phyloP scores from a whole-genome alignment of 768 basidiomycete species.

The Boletus reticulatus region DNA sequence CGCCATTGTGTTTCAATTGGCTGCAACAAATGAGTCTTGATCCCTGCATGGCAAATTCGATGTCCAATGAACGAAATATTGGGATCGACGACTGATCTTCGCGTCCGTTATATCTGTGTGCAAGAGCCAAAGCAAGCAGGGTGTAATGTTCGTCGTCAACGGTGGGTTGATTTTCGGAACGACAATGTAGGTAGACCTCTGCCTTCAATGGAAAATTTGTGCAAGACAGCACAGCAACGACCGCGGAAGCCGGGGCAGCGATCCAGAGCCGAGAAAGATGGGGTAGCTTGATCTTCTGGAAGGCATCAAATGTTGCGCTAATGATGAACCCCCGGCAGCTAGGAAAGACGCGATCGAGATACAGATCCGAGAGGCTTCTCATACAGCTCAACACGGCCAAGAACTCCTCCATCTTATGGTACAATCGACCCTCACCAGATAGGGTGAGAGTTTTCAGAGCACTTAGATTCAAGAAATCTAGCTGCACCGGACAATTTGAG shows the following conservation, averaged over 20 bases:
- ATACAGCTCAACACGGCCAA: slow-evolving; percentile 31
- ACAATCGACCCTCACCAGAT: not conserved
- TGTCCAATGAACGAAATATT: not conserved
- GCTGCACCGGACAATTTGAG: no score
- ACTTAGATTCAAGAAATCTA: no score
- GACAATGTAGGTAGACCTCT: not conserved
- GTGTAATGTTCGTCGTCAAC: not conserved
- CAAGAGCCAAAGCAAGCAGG: not conserved
- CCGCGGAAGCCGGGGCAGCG: not conserved
- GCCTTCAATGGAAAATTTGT: not conserved
- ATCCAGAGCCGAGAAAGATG: slow-evolving; percentile 5
- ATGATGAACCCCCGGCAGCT: not conserved
- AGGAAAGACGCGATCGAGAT: slow-evolving; percentile 33
- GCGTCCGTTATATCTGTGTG: not conserved
- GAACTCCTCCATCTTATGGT: slow-evolving; percentile 31
- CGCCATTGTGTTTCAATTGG: not conserved
- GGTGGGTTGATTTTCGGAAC: no score
- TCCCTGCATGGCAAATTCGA: not conserved
- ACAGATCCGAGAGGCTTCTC: slow-evolving; percentile 33
- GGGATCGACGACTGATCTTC: not conserved
- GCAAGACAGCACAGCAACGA: slow-evolving; percentile 1
- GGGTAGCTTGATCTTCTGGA: not conserved
- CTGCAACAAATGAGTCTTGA: not conserved
- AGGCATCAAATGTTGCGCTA: not conserved
- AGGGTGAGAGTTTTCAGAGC: no score